phyloP scores from a whole-genome alignment of 2,329 filamentous ascomycete genomes.

The Neoascochyta sp. region DNA sequence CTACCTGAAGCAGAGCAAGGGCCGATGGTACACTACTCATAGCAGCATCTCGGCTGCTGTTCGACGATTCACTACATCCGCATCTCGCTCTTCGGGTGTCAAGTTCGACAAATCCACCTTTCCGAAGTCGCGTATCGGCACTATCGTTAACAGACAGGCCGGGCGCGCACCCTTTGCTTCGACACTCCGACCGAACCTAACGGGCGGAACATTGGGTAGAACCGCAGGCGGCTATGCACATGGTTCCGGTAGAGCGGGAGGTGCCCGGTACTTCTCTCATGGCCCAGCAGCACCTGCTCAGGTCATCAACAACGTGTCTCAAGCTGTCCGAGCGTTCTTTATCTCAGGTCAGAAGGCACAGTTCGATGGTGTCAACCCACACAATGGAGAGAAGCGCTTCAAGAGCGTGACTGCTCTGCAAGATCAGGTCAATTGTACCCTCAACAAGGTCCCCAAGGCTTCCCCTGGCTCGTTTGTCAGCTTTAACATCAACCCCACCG shows the following conservation, averaged over 20 bases:
- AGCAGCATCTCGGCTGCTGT: constrained; percentile 43
- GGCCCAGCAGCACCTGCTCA: constrained; percentile 79
- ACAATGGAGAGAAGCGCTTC: constrained; percentile 72
- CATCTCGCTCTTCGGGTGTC: constrained; percentile 36
- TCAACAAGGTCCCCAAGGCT: constrained; percentile 56
- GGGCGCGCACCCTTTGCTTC: constrained; percentile 81
- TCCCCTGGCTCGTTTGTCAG: constrained; percentile 79
- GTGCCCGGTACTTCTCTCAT: constrained; percentile 85
- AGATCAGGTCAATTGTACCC: constrained; percentile 66
- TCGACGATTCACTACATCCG: constrained; percentile 52
- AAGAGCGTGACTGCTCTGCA: constrained; percentile 71
- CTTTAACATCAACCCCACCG: constrained; percentile 81
- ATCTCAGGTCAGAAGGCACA: constrained; percentile 85
- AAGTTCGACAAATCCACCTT: constrained; percentile 52
- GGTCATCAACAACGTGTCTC: constrained; percentile 91
- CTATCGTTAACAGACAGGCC: constrained; percentile 60
- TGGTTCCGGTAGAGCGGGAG: constrained; percentile 66
- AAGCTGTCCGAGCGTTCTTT: constrained; percentile 86
- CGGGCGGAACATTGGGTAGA: constrained; percentile 77
- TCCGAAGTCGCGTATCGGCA: constrained; percentile 54
- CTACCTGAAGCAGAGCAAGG: constrained; percentile 61
- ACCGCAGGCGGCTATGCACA: constrained; percentile 85
- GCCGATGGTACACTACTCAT: constrained; percentile 61
- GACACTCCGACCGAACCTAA: constrained; percentile 85
- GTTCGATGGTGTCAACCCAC: constrained; percentile 71